Evolutionary conservation across 805 yeast species (phyloP).

Genomic region (Vanderwaltozyma tropicalis): DNA sequence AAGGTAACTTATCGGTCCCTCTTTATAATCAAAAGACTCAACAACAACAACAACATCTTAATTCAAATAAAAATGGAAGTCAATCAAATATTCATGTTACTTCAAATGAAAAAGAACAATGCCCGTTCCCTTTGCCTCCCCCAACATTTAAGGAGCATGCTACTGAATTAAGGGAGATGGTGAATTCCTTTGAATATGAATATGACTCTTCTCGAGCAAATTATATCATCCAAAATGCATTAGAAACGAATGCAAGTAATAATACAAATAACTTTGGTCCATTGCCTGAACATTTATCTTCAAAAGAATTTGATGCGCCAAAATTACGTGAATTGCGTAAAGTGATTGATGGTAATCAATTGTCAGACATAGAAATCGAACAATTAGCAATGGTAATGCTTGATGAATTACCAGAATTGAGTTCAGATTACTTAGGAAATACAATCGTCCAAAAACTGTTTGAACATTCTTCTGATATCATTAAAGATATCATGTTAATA

Average conservation of each 20-base stretch:
- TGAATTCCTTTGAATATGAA: conserved; percentile 16
- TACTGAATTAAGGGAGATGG: conserved; percentile 10
- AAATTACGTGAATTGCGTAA: conserved; percentile 80
- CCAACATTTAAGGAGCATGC: conserved; percentile 15
- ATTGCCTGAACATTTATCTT: conserved; percentile 59
- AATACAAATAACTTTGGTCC: conserved; percentile 51
- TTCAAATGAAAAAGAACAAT: conserved; percentile 23
- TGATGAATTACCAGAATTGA: conserved; percentile 79
- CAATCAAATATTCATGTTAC: conserved; percentile 1
- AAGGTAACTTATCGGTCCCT: conserved; percentile 25
- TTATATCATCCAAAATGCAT: conserved; percentile 37
- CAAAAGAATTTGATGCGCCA: conserved; percentile 76
- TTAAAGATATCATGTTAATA: conserved; percentile 73
- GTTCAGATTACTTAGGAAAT: conserved; percentile 90
- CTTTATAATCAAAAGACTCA: conserved; percentile 10
- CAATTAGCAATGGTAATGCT: conserved; percentile 75
- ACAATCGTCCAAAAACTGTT: conserved; percentile 90
- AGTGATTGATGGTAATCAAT: conserved; percentile 43
- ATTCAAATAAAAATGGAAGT: not conserved
- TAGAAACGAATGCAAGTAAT: conserved; percentile 37
- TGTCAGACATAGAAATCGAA: conserved; percentile 59
- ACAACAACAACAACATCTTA: conserved; percentile 10
- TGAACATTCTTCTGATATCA: conserved; percentile 53
- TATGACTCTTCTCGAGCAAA: conserved; percentile 26
- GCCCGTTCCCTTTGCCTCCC: conserved; percentile 30